Percentiles rank a stretch among this genome's conserved stretches.
These are phyloP conservation scores for Karstenula rhodostoma DNA, from an alignment of 2,329 filamentous ascomycete species.

Conservation along the genomic window DNA sequence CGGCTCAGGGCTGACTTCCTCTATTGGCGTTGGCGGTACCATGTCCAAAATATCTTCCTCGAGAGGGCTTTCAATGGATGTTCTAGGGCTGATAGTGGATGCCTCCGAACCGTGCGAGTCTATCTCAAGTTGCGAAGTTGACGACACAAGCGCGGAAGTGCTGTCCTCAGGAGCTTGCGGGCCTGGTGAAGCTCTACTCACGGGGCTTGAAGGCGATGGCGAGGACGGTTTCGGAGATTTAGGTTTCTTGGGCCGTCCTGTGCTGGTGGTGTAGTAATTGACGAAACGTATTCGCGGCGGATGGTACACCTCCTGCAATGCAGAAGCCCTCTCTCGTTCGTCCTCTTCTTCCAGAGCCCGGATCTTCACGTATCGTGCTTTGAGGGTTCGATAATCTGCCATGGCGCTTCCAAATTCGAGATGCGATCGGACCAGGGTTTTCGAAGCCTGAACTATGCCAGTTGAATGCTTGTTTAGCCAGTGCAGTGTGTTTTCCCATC, in stretches of 20 bases:
- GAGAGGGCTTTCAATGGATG: constrained; percentile 58
- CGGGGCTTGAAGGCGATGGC: constrained; percentile 29
- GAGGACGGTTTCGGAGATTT: constrained; percentile 50
- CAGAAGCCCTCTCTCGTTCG: constrained; percentile 45
- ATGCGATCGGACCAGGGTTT: constrained; percentile 78
- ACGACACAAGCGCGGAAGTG: constrained; percentile 15
- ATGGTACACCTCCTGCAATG: constrained; percentile 36
- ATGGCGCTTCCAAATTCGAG: constrained; percentile 84
- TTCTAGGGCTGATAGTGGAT: constrained; percentile 48
- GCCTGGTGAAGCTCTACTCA: constrained; percentile 17
- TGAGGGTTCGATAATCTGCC: constrained; percentile 76
- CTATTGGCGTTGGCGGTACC: constrained; percentile 37
- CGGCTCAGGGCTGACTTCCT: constrained; percentile 26
- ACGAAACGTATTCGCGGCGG: constrained; percentile 74
- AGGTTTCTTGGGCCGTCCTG: constrained; percentile 68
- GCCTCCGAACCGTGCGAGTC: constrained; percentile 22
- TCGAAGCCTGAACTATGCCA: constrained; percentile 73
- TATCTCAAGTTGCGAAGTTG: constrained; percentile 24
- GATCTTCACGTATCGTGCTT: constrained; percentile 72
- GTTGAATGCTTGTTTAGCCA: constrained; percentile 85
- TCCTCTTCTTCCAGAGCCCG: constrained; percentile 77
- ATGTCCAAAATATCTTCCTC: constrained; percentile 46
- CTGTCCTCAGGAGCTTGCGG: constrained; percentile 17
- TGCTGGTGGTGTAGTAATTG: constrained; percentile 91
- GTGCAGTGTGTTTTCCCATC: constrained; percentile 72